Percentiles rank a stretch among this genome's conserved stretches.
Conservation (phyloP, 2,329 filamentous ascomycete species). For the Magnaporthiopsis poae region DNA sequence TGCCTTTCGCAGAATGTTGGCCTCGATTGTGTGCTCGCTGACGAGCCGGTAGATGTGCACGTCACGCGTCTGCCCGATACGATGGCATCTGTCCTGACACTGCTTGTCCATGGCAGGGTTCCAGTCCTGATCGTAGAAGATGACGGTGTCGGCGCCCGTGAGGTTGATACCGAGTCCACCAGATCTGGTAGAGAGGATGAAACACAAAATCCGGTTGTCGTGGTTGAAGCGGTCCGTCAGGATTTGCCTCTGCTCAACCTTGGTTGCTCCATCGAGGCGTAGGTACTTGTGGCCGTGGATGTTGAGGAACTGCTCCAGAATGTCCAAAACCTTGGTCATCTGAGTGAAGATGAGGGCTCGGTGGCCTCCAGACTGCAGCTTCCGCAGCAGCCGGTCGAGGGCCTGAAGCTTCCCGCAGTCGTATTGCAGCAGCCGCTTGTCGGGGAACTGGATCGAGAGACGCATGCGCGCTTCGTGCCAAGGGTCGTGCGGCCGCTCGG, state of each 20-base stretch:
- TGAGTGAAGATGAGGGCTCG: constrained; percentile 97
- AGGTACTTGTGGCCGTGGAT: constrained; percentile 97
- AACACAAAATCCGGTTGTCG: constrained; percentile 81
- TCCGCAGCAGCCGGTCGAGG: constrained; percentile 74
- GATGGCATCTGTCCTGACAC: constrained; percentile 92
- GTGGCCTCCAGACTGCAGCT: constrained; percentile 80
- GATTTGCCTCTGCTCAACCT: constrained; percentile 89
- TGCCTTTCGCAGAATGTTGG: constrained; percentile 91
- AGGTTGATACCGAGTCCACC: constrained; percentile 93
- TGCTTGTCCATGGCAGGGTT: constrained; percentile 99
- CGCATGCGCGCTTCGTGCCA: constrained; percentile 92
- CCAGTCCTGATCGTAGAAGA: constrained; percentile 99
- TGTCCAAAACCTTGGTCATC: constrained; percentile 97
- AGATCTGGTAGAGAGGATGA: constrained; percentile 89
- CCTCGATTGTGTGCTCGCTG: constrained; percentile 90
- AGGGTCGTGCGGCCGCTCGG: constrained; percentile 56
- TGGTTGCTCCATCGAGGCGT: constrained; percentile 89
- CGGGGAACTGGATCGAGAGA: constrained; percentile 89
- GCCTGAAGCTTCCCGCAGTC: constrained; percentile 94
- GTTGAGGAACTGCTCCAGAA: constrained; percentile 93
- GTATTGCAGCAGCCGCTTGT: constrained; percentile 90
- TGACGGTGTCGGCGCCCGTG: constrained; percentile 91
- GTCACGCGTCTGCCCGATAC: constrained; percentile 93
- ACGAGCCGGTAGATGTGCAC: constrained; percentile 95
- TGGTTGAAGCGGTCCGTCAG: constrained; percentile 95